A percentile compares a stretch with the other conserved stretches of the same genome.
Evolutionary conservation across 352 stramenopile genomes (phyloP).

Genomic region (Pythium myriotylum): DNA sequence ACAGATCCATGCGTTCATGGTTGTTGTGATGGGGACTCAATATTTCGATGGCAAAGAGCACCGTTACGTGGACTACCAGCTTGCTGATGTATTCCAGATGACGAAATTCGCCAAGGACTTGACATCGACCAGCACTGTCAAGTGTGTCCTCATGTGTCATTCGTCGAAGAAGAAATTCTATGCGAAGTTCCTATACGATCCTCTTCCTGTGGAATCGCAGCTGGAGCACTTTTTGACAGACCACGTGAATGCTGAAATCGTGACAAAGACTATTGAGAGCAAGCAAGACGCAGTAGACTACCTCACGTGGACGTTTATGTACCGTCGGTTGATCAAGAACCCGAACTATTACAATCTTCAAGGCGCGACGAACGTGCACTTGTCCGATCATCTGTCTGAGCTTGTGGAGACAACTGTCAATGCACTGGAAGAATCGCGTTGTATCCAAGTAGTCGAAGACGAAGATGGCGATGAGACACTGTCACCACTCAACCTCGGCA

Average conservation of each 20-base stretch:
- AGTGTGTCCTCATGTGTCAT: slow-evolving; percentile 97
- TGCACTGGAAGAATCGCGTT: slow-evolving; percentile 96
- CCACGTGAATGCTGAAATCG: slow-evolving; percentile 99
- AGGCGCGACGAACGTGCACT: slow-evolving; percentile 88
- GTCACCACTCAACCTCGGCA: slow-evolving; percentile 97
- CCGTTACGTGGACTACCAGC: slow-evolving; percentile 97
- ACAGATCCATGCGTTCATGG: slow-evolving; percentile 87
- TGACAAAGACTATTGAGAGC: slow-evolving; percentile 97
- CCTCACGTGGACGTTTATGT: slow-evolving; percentile 99
- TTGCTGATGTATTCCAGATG: slow-evolving; percentile 98
- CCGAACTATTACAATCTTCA: slow-evolving; percentile 99
- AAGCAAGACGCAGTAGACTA: slow-evolving; percentile 99
- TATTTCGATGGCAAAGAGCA: slow-evolving; percentile 96
- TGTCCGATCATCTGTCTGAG: slow-evolving; percentile 99
- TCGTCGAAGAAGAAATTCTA: slow-evolving; percentile 98
- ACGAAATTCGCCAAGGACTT: slow-evolving; percentile 84
- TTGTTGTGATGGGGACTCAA: slow-evolving; percentile 98
- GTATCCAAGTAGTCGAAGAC: slow-evolving; percentile 93
- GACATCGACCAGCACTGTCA: slow-evolving; percentile 68
- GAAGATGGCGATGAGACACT: slow-evolving; percentile 92
- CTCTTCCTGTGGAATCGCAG: slow-evolving; percentile 98
- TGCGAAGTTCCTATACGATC: slow-evolving; percentile 99
- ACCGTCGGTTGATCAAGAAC: slow-evolving; percentile 98
- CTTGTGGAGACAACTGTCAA: slow-evolving; percentile 97
- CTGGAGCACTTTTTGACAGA: slow-evolving; percentile 98